Conservation (phyloP, 2,329 filamentous ascomycete genomes). For the Colletotrichum gloeosporioides region DNA sequence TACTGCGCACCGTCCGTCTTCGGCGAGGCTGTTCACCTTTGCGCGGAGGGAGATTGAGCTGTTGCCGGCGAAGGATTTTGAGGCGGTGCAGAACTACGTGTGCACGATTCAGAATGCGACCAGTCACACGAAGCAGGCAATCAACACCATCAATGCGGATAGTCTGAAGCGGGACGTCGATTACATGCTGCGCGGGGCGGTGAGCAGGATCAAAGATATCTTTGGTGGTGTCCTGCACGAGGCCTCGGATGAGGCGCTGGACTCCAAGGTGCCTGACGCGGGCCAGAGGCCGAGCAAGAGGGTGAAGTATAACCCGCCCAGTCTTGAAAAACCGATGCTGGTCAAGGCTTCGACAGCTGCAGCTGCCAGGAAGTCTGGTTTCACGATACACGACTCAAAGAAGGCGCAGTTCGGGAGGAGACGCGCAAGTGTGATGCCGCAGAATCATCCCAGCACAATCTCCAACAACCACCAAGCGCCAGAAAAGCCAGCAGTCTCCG, state of each 20-base stretch:
- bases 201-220: background rate
- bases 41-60: conserved; percentile 10
- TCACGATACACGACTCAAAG: background rate
- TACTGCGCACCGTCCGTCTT: background rate
- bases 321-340: background rate
- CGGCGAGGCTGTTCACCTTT: background rate
- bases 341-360: background rate
- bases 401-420: background rate
- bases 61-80: background rate
- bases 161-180: background rate
- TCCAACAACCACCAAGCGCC: background rate
- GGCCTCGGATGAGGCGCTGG: background rate
- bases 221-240: background rate
- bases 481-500: background rate
- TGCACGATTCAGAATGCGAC: background rate
- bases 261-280: background rate
- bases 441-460: background rate
- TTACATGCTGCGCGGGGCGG: background rate
- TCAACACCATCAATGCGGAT: background rate
- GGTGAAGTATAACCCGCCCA: background rate
- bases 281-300: background rate
- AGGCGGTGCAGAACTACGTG: background rate
- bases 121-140: accelerated
- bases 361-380: background rate
- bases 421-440: background rate